A percentile compares a stretch with the other conserved stretches of the same genome.
Conservation (phyloP, 495 filamentous ascomycete genomes). For the Glutinoglossum americanum region DNA sequence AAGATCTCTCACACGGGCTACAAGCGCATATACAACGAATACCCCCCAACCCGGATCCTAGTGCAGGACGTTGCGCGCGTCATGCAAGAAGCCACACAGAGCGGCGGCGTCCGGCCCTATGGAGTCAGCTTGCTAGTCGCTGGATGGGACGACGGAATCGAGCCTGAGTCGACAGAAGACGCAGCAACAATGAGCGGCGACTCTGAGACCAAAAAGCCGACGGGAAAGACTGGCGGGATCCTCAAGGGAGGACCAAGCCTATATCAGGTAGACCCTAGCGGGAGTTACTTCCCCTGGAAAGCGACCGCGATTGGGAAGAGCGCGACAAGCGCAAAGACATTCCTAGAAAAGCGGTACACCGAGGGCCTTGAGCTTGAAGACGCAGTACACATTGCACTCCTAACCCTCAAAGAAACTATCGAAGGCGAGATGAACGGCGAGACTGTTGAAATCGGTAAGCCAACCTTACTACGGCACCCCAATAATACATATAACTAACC, state of each 20-base stretch:
- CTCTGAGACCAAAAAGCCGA: conserved; percentile 44
- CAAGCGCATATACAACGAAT: conserved; percentile 99
- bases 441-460: conserved; percentile 90
- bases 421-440: conserved; percentile 99
- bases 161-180: conserved; percentile 42
- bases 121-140: conserved; percentile 88
- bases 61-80: conserved; percentile 95
- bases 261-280: conserved; percentile 95
- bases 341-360: conserved; percentile 94
- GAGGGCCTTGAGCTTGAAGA: conserved; percentile 95
- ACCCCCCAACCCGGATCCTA: conserved; percentile 93
- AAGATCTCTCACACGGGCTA: conserved; percentile 98
- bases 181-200: conserved; percentile 23
- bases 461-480: not conserved
- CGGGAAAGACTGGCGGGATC: conserved; percentile 77
- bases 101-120: conserved; percentile 92
- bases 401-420: conserved; percentile 97
- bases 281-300: conserved; percentile 98
- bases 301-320: conserved; percentile 98
- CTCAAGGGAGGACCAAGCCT: conserved; percentile 89
- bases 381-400: conserved; percentile 90
- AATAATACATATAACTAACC: too few species aligned
- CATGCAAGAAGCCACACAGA: conserved; percentile 97
- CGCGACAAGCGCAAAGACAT: conserved; percentile 93
- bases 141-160: conserved; percentile 91